These are phyloP conservation scores for Furcasterigmium sp. DNA, from an alignment of 2,329 filamentous ascomycete genomes.

Conservation along the genomic window DNA sequence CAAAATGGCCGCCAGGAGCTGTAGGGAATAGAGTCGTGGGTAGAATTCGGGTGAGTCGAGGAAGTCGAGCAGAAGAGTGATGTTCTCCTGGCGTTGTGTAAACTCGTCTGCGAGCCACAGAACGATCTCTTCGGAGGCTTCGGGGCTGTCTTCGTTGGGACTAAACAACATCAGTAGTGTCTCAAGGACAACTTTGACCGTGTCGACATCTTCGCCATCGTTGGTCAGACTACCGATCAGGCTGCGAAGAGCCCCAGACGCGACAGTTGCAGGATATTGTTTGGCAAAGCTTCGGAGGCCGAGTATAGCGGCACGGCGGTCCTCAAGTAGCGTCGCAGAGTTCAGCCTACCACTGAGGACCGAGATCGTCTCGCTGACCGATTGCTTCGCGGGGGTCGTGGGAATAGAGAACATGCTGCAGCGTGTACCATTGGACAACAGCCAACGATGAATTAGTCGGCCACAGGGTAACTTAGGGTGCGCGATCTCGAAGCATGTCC, in stretches of 20 bases:
- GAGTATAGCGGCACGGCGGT: conserved; percentile 86
- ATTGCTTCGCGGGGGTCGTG: conserved; percentile 86
- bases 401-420: conserved; percentile 57
- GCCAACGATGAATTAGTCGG: neutral
- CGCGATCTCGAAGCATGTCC: too few relatives aligned
- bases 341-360: conserved; percentile 81
- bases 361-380: conserved; percentile 88
- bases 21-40: conserved; percentile 82
- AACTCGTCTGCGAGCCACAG: conserved; percentile 98
- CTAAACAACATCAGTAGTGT: conserved; percentile 90
- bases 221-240: conserved; percentile 80
- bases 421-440: conserved; percentile 9
- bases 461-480: too few relatives aligned
- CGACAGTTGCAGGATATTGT: conserved; percentile 90
- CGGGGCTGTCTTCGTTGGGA: conserved; percentile 66
- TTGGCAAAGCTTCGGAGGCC: conserved; percentile 95
- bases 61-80: conserved; percentile 82
- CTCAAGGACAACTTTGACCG: conserved; percentile 90
- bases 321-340: conserved; percentile 88
- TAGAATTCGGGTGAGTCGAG: conserved; percentile 86
- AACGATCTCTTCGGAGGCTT: conserved; percentile 93
- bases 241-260: conserved; percentile 84
- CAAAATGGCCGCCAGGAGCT: conserved; percentile 82
- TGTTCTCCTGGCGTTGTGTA: conserved; percentile 95
- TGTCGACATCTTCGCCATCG: conserved; percentile 93